These are phyloP conservation scores for Gymnopilus dilepis DNA, from an alignment of 768 basidiomycete species.

Conservation along the genomic window DNA sequence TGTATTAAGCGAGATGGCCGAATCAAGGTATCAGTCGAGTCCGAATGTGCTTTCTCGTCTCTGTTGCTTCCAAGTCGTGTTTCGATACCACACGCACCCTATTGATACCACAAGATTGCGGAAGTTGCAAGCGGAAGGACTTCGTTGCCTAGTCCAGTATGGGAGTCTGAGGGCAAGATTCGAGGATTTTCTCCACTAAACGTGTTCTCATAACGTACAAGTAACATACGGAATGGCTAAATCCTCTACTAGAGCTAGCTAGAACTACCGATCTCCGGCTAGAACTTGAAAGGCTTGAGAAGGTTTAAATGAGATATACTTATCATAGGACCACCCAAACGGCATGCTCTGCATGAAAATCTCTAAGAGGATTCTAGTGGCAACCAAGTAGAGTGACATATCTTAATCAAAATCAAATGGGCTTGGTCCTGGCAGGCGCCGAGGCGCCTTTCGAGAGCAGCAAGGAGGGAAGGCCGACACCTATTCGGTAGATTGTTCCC, in stretches of 20 bases:
- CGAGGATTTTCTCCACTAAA: too few relatives aligned
- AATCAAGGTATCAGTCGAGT: neutral
- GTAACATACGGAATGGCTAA: too few relatives aligned
- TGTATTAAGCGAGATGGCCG: neutral
- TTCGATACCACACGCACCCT: neutral
- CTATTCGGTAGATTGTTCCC: slow-evolving; percentile 17
- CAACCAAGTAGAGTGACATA: too few relatives aligned
- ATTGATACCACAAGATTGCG: neutral
- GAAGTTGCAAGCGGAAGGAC: neutral
- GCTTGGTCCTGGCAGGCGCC: neutral
- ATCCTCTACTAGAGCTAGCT: too few relatives aligned
- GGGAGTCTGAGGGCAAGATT: neutral
- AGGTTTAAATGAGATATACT: too few relatives aligned
- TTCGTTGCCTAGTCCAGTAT: neutral
- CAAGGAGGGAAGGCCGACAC: neutral
- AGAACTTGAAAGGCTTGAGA: too few relatives aligned
- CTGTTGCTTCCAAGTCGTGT: neutral
- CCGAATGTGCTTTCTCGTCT: neutral
- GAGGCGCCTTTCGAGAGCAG: too few relatives aligned
- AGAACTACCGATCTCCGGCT: too few relatives aligned
- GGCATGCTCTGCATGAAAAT: too few relatives aligned
- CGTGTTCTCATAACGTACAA: too few relatives aligned
- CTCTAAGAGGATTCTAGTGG: too few relatives aligned
- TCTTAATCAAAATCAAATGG: neutral
- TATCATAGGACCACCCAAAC: too few relatives aligned